Base-by-base conservation (phyloP, 2,329 filamentous ascomycete species). In the Helotiales sp. region DNA sequence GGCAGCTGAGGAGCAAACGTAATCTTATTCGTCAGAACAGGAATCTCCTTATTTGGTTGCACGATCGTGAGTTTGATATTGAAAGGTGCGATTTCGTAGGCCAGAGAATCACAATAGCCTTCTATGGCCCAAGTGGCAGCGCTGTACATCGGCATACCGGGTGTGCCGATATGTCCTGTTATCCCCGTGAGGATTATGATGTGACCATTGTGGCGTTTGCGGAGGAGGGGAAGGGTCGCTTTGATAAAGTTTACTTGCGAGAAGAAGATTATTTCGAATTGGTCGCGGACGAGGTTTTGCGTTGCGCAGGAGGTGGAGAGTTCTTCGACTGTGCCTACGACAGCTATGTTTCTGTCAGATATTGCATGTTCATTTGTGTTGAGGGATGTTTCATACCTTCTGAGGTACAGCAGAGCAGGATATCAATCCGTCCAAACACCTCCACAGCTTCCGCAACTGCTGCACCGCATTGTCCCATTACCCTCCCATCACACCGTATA, bases 21-120 rank as follows among this genome's bases (percentile, higher is more conserved):
- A 74, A 98, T 91, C 64, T 91, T 89, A 80, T 97, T 97, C 30
- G 93, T 96, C 65, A 98, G 84, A 34, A 93, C 89, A 71, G 91
- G 89, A 69, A 97, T 92, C 81, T 98, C 95, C 81, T 97, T 93
- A 79, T 93, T 96, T 28, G 94, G 93, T 82, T 99, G 95, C 52
- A 99, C 91, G 72, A 98, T 94, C 47, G 93, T 97, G 79, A 98
- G 88, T 79, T 95, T 97, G 81, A 98, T 89, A 80, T 97, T 97
- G 83, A 98, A 98, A 0, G 96, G 96, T 0, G 95, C 92, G 70
- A 99, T 91, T 80, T 99, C 96, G 80, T 97, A 99, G 1, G 95
- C 94, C 26, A 99, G 85, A 67, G 93, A 93, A 80, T 98, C 95
- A 81, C 94, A 97, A 78, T 96, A 97, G 20, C 95, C 96, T 80